Evolutionary conservation across 257 asterid species (phyloP).

Genomic region (Solanum pinnatisectum): DNA sequence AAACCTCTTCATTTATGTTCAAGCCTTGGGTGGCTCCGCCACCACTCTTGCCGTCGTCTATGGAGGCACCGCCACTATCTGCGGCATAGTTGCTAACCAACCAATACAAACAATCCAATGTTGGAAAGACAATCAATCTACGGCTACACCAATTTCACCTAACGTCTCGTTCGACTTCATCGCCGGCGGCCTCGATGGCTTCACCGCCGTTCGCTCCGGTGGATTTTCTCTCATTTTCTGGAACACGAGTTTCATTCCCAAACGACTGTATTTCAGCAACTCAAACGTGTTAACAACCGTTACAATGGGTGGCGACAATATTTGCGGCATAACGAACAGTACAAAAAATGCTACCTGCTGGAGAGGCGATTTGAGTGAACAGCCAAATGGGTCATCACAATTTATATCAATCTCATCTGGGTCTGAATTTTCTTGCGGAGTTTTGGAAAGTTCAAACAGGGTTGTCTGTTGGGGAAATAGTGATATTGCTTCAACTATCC

Average conservation of each 20-base stretch:
- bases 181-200: slow-evolving; percentile 53
- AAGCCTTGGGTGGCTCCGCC: slow-evolving; percentile 61
- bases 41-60: slow-evolving; percentile 64
- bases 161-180: slow-evolving; percentile 53
- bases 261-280: slow-evolving; percentile 39
- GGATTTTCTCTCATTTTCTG: slow-evolving; percentile 65
- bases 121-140: slow-evolving; percentile 32
- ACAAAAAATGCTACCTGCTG: slow-evolving; percentile 39
- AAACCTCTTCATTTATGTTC: slow-evolving; percentile 9
- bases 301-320: slow-evolving; percentile 51
- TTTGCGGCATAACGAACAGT: slow-evolving; percentile 41
- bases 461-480: slow-evolving; percentile 63
- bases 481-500: slow-evolving; percentile 17
- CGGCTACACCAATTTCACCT: slow-evolving; percentile 23
- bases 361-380: slow-evolving; percentile 30
- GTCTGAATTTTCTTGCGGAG: slow-evolving; percentile 57
- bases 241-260: slow-evolving; percentile 33
- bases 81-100: slow-evolving; percentile 47
- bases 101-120: slow-evolving; percentile 57
- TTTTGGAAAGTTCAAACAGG: slow-evolving; percentile 13
- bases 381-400: slow-evolving; percentile 4
- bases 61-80: slow-evolving; percentile 51
- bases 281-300: slow-evolving; percentile 30
- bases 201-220: slow-evolving; percentile 65
- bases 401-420: slow-evolving; percentile 55